Conservation (phyloP, 176 grass and related monocot genomes). For the Carex kokanica region DNA sequence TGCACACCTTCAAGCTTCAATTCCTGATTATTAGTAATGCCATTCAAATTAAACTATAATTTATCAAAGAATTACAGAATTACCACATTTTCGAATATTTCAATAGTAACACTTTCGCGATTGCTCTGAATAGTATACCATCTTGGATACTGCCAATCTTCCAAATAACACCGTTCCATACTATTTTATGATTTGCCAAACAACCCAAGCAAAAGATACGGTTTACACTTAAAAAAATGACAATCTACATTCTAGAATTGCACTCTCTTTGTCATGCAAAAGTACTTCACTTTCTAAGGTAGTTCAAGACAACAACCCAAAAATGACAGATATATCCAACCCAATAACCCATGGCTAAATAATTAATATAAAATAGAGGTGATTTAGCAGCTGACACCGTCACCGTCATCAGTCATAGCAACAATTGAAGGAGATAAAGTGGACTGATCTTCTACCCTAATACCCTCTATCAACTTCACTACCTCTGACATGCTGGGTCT, state of each 20-base stretch:
- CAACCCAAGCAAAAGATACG: neutral
- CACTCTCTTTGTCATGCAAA: neutral
- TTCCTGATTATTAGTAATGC: too few relatives aligned
- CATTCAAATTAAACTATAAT: neutral
- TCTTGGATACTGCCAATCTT: neutral
- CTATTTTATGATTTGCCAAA: neutral
- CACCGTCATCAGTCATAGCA: slow-evolving; percentile 47
- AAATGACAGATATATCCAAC: too few relatives aligned
- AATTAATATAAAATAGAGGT: neutral
- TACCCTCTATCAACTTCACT: slow-evolving; percentile 72
- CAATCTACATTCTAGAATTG: neutral
- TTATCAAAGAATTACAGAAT: neutral
- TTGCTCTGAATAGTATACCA: neutral
- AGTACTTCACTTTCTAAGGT: neutral
- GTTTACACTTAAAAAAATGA: neutral
- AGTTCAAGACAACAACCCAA: neutral
- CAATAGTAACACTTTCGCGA: neutral
- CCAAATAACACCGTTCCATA: neutral
- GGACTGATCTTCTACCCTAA: slow-evolving; percentile 50
- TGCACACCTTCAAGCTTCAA: neutral
- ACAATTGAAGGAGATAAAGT: slow-evolving; percentile 45
- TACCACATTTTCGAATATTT: neutral
- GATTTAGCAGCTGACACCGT: slow-evolving; percentile 44
- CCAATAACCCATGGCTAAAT: neutral
- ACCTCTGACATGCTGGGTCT: slow-evolving; percentile 59